Conservation (phyloP, 2,329 filamentous ascomycete species). For the Ascosphaera aggregata region DNA sequence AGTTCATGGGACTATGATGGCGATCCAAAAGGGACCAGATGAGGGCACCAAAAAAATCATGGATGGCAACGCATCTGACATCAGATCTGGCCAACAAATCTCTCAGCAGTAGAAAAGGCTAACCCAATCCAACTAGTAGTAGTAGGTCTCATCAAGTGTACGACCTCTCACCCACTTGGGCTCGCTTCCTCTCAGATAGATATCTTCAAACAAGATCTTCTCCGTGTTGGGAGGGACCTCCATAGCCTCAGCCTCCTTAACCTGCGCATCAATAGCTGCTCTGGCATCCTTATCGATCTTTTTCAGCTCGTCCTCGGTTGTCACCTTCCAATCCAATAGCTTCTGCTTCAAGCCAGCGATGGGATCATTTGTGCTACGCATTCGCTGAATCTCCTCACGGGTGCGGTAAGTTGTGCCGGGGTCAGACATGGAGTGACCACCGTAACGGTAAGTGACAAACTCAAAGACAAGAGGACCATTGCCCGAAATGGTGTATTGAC, state of each 20-base stretch:
- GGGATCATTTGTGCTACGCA: conserved; percentile 96
- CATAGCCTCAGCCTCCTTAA: conserved; percentile 79
- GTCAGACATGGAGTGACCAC: conserved; percentile 99
- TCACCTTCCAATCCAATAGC: conserved; percentile 85
- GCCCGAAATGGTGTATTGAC: conserved; percentile 59
- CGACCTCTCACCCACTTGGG: conserved; percentile 71
- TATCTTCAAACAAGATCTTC: conserved; percentile 85
- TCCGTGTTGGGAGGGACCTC: conserved; percentile 49
- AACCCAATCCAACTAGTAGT: no score
- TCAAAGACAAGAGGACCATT: conserved; percentile 92
- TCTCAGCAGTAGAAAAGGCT: no score
- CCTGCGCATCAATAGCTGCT: conserved; percentile 66
- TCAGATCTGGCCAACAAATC: no score
- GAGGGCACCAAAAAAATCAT: not conserved
- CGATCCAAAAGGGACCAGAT: no score
- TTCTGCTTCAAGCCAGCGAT: conserved; percentile 97
- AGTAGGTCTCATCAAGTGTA: conserved; percentile 81
- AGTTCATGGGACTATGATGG: no score
- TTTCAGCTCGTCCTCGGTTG: conserved; percentile 90
- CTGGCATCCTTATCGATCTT: conserved; percentile 82
- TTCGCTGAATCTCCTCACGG: conserved; percentile 97
- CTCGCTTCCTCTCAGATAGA: conserved; percentile 76
- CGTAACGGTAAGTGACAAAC: conserved; percentile 98
- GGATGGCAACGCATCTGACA: not conserved
- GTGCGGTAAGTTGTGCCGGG: conserved; percentile 98